Evolutionary conservation across 192 early-diverging fungal species (phyloP).

Genomic region (Coemansia sp.): DNA sequence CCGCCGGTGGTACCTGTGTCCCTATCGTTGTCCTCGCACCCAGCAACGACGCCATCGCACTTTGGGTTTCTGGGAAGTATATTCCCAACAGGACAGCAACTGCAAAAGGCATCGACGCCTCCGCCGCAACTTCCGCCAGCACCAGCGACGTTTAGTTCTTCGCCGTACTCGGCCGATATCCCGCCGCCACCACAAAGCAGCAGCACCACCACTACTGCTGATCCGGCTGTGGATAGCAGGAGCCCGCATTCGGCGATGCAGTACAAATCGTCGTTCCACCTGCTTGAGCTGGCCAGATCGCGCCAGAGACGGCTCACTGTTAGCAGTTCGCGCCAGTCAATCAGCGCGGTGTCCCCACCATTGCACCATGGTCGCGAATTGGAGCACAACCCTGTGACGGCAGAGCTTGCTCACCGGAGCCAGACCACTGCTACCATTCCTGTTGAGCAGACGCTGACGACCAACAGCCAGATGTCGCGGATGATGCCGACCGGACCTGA

Average conservation of each 20-base stretch:
- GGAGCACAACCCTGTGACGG: not conserved
- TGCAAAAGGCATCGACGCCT: slow-evolving; percentile 5
- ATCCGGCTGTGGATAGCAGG: slow-evolving; percentile 10
- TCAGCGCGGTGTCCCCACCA: slow-evolving; percentile 1
- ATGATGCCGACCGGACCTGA: slow-evolving; percentile 51
- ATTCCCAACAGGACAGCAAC: not conserved
- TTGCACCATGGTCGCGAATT: slow-evolving; percentile 8
- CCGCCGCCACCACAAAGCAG: not conserved
- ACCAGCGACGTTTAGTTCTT: not conserved
- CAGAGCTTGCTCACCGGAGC: slow-evolving; percentile 40
- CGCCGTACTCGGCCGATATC: slow-evolving; percentile 2
- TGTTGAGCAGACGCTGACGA: slow-evolving; percentile 23
- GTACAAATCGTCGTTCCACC: slow-evolving; percentile 53
- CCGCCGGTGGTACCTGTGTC: not conserved
- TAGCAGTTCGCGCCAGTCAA: slow-evolving; percentile 41
- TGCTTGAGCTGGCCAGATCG: slow-evolving; percentile 45
- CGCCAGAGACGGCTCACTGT: slow-evolving; percentile 44
- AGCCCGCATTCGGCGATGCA: slow-evolving; percentile 39
- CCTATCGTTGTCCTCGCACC: slow-evolving; percentile 1
- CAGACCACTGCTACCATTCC: slow-evolving; percentile 36
- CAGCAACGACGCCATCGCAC: slow-evolving; percentile 2
- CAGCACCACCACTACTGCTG: too few relatives aligned
- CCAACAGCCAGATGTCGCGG: slow-evolving; percentile 26
- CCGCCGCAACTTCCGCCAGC: slow-evolving; percentile 2
- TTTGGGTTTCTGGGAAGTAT: slow-evolving; percentile 24